Base-by-base conservation (phyloP, 208 protist genomes). In the Sergeia podlipaevii region DNA sequence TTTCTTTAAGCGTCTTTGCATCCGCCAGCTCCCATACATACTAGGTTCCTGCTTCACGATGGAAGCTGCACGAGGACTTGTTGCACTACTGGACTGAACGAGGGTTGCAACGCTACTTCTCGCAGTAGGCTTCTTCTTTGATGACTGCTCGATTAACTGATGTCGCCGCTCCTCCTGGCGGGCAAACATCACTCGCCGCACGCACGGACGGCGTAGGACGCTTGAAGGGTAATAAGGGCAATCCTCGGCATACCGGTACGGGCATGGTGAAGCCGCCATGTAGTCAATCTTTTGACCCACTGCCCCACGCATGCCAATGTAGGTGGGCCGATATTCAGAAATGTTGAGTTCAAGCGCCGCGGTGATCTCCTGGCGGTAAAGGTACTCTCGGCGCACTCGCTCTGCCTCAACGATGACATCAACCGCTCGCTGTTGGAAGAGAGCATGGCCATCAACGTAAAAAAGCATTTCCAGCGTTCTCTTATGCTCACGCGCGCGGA, bases 351-450 rank as follows among this genome's bases (percentile, higher is more conserved):
- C 54, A 29, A 77, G 51, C 4, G 70, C 69, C 10, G 15, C 74
- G 0, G 47, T 59, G 13, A 74, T 48, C 65, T 82, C 74, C 49
- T 74, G 55, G 24, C 70, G 60, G 17, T 68, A 68, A 13, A 77
- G 36, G 37, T 74, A 75, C 10, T 46, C 54, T 2, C 74, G 64
- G 4, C 74, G 59, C 20, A 70, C 50, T 21, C 61, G 51, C 54
- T 82, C 74, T 0, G 57, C 74, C 21, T 70, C 51, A 1, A 64
- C 20, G 20, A 82, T 45, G 0, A 45, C 49, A n/a, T 39, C 55
- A 5, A 66, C 34, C 13, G 44, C 48, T n/a, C 74, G 60, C 17
- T 26, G 61, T 10, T 33, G 33, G n/a, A 29, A 44, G 32, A 74
- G 45, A 2, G 57, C 65, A 3, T 46, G 23, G 4, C 42, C 65